Base-by-base conservation (phyloP, 768 basidiomycete species). In the Coprinopsis cinerea region DNA sequence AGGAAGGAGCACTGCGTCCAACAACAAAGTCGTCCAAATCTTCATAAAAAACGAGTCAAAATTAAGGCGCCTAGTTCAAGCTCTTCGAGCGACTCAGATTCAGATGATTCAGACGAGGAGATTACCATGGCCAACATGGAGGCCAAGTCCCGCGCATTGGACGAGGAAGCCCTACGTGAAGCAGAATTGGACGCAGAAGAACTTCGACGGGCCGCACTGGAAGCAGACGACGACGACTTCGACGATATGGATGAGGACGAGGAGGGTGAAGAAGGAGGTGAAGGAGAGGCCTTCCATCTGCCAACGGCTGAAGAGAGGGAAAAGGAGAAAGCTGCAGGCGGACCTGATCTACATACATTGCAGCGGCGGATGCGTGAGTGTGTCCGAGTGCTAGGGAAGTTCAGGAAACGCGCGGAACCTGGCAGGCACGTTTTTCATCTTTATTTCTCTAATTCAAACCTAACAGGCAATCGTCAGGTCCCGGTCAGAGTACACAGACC, bases 401-500 rank as follows among this genome's bases (percentile, higher is more conserved):
- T 91, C 69, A 84, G 75, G 59, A 78, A 74, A 47, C 67, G 81
- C 15, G 84, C 79, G 1, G 79, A 79, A 48, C 70, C 81, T 57
- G 83, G 81, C 51, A 77, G 88, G 90, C 85, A 52, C 55, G 28
- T 53, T 28, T 36, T 11, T 49, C 30, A 22, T 25, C 40, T 43
- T 46, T 53, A 41, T 37, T 44, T 46, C 30, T 39, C n/a, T 9
- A 34, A 45, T 36, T 44, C 25, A 18, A 15, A 61, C n/a, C n/a
- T n/a, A n/a, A n/a, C n/a, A n/a, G n/a, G n/a, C n/a, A n/a, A n/a
- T n/a, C n/a, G n/a, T n/a, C n/a, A 96, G 95, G 55, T 79, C 91
- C 52, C 78, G 96, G 26, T 81, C 91, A 27, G 95, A 99, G 60
- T 94, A 97, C 55, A 77, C 87, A 25, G 82, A 85, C 35, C 95